Evolutionary conservation across 768 basidiomycete species (phyloP), one percentile per base, ranked within the genome.

Genomic region (Suillus subluteus): DNA sequence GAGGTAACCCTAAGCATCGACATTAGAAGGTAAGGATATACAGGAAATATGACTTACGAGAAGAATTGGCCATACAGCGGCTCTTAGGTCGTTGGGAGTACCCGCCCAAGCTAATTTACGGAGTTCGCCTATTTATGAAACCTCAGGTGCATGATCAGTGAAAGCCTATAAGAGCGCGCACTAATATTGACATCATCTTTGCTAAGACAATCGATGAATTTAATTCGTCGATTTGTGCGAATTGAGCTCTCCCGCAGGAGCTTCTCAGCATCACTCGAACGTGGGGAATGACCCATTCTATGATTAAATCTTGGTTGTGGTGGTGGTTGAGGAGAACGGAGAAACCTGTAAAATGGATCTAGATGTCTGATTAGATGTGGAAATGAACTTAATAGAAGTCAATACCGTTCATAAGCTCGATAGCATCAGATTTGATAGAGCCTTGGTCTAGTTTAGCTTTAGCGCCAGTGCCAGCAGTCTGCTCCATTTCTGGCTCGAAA

Each of bases 91-190:
- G 64, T 78, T 76, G 0, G 98, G 97, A 32, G 98, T 92, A 30
- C 98, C 98, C 62, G 91, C 91, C 98, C 98, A 99, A 23, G 96
- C 91, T 58, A 98, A 86, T 73, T 95, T 95, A 58, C 96, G 85
- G 68, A 99, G 82, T 75, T 95, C 93, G 23, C 87, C 93, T 92
- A 59, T 35, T 62, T 18, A 11, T 37, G 21, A 35, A 44, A 62
- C n/a, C n/a, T 63, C 56, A 63, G 59, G 32, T 62, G 26, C 26
- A 38, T 40, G 44, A 37, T 40, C 35, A 66, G 68, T 16, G 62
- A 65, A 68, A 68, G 54, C 59, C 37, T 35, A 65, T 44, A 61
- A 40, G 37, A 40, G 23, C 5, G 26, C 62, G 35, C 26, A 40
- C 37, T 62, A 58, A 98, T 91, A 75, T 95, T 91, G 59, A 96